Conservation (phyloP, 1,284 basidiomycete species). For the Trichosporon sp. region DNA sequence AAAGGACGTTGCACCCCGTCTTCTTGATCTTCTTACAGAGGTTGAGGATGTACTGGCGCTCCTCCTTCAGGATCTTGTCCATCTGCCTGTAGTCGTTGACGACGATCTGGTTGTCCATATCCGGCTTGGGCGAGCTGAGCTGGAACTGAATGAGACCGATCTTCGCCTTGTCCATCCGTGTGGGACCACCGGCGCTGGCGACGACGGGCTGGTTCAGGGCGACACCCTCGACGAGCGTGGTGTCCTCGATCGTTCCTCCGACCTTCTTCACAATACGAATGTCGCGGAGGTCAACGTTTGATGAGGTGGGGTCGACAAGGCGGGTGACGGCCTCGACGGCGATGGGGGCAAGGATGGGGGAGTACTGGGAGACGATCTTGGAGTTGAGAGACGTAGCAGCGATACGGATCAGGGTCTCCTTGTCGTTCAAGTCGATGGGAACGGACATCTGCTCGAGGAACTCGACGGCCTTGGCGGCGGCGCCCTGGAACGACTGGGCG, state of each 20-base stretch:
- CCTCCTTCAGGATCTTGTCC: conserved; percentile 99
- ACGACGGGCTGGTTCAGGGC: conserved; percentile 95
- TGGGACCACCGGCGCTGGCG: conserved; percentile 82
- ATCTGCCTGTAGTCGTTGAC: conserved; percentile 99
- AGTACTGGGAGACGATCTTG: conserved; percentile 99
- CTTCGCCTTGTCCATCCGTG: conserved; percentile 95
- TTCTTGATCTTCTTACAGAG: conserved; percentile 99
- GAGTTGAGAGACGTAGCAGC: conserved; percentile 95
- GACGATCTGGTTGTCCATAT: conserved; percentile 99
- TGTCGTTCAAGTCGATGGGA: conserved; percentile 87
- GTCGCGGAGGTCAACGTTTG: conserved; percentile 93
- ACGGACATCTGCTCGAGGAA: conserved; percentile 88
- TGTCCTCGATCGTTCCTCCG: conserved; percentile 98
- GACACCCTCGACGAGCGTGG: conserved; percentile 91
- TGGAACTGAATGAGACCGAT: conserved; percentile 99
- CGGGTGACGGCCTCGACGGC: conserved; percentile 94
- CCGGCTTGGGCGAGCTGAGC: conserved; percentile 93
- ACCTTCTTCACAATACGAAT: conserved; percentile 97
- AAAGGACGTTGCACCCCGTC: conserved; percentile 95
- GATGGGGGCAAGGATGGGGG: conserved; percentile 92
- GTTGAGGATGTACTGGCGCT: conserved; percentile 94
- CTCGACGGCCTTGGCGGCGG: conserved; percentile 88
- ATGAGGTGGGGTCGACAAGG: conserved; percentile 74
- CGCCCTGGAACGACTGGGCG: conserved; percentile 90
- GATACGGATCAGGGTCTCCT: conserved; percentile 77